phyloP scores from a whole-genome alignment of 163 green algal genomes.

The Volvox carteri region DNA sequence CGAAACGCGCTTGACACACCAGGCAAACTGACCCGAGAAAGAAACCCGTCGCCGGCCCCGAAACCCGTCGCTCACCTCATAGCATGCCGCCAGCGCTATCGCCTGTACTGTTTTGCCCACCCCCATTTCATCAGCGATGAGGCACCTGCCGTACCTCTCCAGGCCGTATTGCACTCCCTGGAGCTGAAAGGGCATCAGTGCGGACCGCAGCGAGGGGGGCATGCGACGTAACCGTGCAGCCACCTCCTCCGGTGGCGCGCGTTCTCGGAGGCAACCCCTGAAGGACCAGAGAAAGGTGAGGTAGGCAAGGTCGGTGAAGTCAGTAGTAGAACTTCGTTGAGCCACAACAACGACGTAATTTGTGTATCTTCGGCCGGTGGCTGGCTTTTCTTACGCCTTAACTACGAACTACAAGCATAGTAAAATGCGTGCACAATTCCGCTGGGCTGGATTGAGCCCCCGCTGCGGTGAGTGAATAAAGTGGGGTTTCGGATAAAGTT shows the following conservation, averaged over 20 bases:
- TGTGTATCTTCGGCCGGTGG: too few relatives aligned
- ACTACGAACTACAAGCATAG: too few relatives aligned
- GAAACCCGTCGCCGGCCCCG: too few relatives aligned
- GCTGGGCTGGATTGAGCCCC: too few relatives aligned
- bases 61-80: constrained; percentile 73
- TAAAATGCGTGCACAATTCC: too few relatives aligned
- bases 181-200: constrained; percentile 81
- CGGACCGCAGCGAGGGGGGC: constrained; percentile 65
- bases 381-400: too few relatives aligned
- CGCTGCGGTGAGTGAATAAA: too few relatives aligned
- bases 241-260: constrained; percentile 58
- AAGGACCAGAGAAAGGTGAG: not conserved
- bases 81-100: constrained; percentile 88
- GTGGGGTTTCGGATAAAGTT: too few relatives aligned
- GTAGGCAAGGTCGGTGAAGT: not conserved
- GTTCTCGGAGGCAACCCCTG: constrained; percentile 17
- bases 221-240: constrained; percentile 62
- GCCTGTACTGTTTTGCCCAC: constrained; percentile 97
- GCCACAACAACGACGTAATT: too few relatives aligned
- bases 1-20: too few relatives aligned
- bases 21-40: too few relatives aligned
- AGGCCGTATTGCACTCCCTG: constrained; percentile 89
- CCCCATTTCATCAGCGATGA: constrained; percentile 97
- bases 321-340: too few relatives aligned
- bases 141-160: constrained; percentile 73